Evolutionary conservation across 2,329 filamentous ascomycete species (phyloP).

Genomic region (Neofusicoccum ribis): DNA sequence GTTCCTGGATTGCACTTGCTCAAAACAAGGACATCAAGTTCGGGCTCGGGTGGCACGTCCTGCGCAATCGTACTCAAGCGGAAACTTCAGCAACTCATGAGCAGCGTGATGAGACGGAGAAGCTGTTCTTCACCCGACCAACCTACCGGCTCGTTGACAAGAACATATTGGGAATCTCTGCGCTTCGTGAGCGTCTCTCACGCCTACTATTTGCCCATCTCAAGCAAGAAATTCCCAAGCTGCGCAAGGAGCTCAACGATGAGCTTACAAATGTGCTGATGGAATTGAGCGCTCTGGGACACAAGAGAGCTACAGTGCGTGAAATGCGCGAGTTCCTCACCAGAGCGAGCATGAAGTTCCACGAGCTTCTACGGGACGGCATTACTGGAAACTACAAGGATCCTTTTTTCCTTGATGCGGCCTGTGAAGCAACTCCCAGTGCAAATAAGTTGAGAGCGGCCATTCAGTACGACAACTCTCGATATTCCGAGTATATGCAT

Average conservation of each 20-base stretch:
- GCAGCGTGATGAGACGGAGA: neutral
- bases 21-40: slow-evolving; percentile 44
- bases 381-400: neutral
- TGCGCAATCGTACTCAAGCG: slow-evolving; percentile 47
- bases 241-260: slow-evolving; percentile 33
- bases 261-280: slow-evolving; percentile 22
- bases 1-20: slow-evolving; percentile 40
- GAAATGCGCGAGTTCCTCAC: neutral
- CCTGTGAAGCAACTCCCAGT: neutral
- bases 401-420: neutral
- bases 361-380: neutral
- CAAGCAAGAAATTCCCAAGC: slow-evolving; percentile 35
- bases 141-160: neutral
- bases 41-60: slow-evolving; percentile 54
- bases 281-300: neutral
- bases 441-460: neutral
- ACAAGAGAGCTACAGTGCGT: neutral
- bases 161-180: slow-evolving; percentile 47
- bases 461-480: neutral
- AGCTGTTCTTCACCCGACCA: neutral
- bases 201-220: slow-evolving; percentile 47
- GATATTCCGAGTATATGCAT: neutral
- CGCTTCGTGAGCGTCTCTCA: slow-evolving; percentile 53
- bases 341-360: neutral
- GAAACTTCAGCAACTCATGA: slow-evolving; percentile 28